phyloP scores from a whole-genome alignment of 108 stramenopile species.

The Nitzschia putrida region DNA sequence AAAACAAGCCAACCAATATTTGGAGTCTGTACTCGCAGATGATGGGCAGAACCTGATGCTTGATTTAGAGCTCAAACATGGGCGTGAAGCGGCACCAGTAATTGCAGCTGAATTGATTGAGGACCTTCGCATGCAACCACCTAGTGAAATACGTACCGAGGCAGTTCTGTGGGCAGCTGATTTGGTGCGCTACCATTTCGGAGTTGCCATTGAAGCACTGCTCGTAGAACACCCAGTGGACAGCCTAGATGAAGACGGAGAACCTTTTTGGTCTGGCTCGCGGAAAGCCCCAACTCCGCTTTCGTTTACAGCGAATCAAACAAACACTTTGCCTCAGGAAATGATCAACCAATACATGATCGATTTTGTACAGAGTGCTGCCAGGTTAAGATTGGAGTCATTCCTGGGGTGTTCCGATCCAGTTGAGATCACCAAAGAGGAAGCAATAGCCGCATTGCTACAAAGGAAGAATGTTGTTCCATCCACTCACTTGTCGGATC shows the following conservation, averaged over 20 bases:
- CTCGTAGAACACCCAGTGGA: constrained; percentile 85
- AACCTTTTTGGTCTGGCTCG: constrained; percentile 91
- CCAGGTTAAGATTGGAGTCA: constrained; percentile 73
- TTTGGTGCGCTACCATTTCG: constrained; percentile 57
- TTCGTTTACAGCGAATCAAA: constrained; percentile 46
- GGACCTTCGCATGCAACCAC: constrained; percentile 45
- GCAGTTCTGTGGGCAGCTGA: constrained; percentile 69
- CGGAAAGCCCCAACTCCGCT: constrained; percentile 65
- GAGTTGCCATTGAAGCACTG: constrained; percentile 55
- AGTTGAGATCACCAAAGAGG: constrained; percentile 41
- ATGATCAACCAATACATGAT: constrained; percentile 73
- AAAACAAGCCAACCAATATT: constrained; percentile 74
- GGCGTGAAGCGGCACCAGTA: constrained; percentile 65
- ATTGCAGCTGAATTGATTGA: constrained; percentile 69
- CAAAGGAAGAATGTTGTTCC: constrained; percentile 47
- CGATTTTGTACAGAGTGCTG: constrained; percentile 73
- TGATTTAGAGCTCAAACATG: constrained; percentile 6
- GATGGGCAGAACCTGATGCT: constrained; percentile 24
- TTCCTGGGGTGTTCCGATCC: constrained; percentile 22
- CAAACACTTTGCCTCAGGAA: constrained; percentile 32
- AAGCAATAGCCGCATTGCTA: constrained; percentile 47
- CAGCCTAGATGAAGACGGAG: constrained; percentile 92
- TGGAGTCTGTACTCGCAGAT: constrained; percentile 46
- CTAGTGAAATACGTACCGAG: constrained; percentile 40
- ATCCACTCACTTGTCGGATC: neutral